These are phyloP conservation scores for Singerocomus inundabilis DNA, from an alignment of 1,284 basidiomycete genomes.

Conservation along the genomic window DNA sequence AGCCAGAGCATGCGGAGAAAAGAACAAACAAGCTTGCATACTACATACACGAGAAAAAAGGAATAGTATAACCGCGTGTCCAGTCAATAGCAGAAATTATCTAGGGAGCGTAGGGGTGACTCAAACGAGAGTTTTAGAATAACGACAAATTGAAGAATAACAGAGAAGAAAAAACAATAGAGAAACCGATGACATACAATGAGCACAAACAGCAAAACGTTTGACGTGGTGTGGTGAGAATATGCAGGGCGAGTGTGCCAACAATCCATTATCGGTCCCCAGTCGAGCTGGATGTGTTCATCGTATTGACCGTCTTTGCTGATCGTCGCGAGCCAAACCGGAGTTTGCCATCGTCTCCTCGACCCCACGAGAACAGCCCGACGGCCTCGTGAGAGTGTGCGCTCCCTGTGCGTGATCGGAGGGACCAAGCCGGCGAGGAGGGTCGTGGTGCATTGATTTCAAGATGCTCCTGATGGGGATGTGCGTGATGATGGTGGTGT, in stretches of 20 bases:
- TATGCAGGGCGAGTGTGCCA: background rate
- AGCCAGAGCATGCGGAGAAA: slow-evolving; percentile 1
- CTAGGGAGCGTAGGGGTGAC: slow-evolving; percentile 31
- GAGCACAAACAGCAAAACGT: slow-evolving; percentile 7
- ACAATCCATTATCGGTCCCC: slow-evolving; percentile 27
- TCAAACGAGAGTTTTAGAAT: slow-evolving; percentile 20
- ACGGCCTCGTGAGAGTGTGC: slow-evolving; percentile 59
- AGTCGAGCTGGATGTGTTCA: slow-evolving; percentile 21
- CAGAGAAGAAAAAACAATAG: background rate
- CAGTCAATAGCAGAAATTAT: slow-evolving; percentile 30
- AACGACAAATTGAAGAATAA: no score
- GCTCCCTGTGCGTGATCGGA: slow-evolving; percentile 73
- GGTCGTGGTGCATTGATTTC: slow-evolving; percentile 55
- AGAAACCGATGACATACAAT: background rate
- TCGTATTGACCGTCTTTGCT: slow-evolving; percentile 44
- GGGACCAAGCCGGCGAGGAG: slow-evolving; percentile 75
- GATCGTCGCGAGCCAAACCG: slow-evolving; percentile 72
- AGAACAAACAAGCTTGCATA: no score
- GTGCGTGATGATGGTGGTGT: slow-evolving; percentile 57
- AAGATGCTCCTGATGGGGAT: slow-evolving; percentile 52
- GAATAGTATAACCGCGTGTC: slow-evolving; percentile 16
- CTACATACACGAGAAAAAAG: no score
- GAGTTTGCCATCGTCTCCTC: slow-evolving; percentile 53
- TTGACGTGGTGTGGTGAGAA: background rate
- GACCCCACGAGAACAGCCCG: slow-evolving; percentile 64